Conservation (phyloP, 306 rosid genomes). For the Pueraria montana region DNA sequence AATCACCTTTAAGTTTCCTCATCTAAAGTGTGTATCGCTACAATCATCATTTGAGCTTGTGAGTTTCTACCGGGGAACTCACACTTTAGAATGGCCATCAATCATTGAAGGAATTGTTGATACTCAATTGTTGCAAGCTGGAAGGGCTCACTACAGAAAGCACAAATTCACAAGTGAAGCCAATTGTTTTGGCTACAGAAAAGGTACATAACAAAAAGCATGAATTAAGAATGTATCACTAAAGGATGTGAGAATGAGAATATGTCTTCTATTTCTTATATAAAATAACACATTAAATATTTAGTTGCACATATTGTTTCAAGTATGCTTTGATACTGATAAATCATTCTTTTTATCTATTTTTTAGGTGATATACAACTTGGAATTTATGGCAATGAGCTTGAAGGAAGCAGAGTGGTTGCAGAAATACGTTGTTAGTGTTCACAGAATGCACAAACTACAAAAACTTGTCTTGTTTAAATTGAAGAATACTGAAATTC, state of each 20-base stretch:
- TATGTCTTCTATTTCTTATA: not conserved
- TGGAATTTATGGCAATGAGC: not conserved
- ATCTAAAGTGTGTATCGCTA: not conserved
- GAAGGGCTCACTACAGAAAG: constrained; percentile 24
- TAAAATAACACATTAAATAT: no score
- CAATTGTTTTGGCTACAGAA: not conserved
- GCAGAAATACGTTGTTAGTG: not conserved
- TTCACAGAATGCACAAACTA: constrained; percentile 24
- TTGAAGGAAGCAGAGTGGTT: constrained; percentile 13
- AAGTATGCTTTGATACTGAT: not conserved
- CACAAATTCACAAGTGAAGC: constrained; percentile 8
- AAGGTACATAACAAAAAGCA: constrained; percentile 34
- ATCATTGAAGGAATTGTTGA: not conserved
- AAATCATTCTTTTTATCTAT: not conserved
- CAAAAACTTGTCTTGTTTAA: fast-evolving
- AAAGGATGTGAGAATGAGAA: not conserved
- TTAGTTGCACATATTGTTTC: not conserved
- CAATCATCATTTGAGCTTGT: not conserved
- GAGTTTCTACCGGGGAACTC: constrained; percentile 3
- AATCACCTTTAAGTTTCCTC: no score
- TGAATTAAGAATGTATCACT: no score
- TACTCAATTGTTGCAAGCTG: not conserved
- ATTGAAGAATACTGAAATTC: not conserved
- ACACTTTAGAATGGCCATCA: constrained; percentile 17
- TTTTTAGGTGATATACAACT: constrained; percentile 26